A percentile compares a stretch with the other conserved stretches of the same genome.
These are phyloP conservation scores for Tulasnella sp. DNA, from an alignment of 768 basidiomycete species.

Conservation along the genomic window DNA sequence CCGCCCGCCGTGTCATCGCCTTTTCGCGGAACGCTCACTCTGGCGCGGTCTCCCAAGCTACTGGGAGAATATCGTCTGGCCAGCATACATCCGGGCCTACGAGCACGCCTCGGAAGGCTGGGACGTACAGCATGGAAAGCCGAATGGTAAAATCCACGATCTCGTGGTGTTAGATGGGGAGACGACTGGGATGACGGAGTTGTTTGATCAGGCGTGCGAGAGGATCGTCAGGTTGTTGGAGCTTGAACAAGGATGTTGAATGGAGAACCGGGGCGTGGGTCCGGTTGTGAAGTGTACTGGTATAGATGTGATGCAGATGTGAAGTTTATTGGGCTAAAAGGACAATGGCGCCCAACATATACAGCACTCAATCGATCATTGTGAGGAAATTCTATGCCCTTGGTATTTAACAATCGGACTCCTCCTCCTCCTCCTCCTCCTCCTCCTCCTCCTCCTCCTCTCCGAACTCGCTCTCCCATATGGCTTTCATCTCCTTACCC, in stretches of 20 bases:
- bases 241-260: no score
- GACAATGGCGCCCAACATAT: no score
- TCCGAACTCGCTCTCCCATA: background rate
- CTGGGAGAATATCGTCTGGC: slow-evolving; percentile 91
- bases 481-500: background rate
- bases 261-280: no score
- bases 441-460: no score
- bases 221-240: slow-evolving; percentile 17
- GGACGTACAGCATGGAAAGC: slow-evolving; percentile 61
- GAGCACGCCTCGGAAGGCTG: slow-evolving; percentile 53
- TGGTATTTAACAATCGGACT: no score
- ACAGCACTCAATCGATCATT: no score
- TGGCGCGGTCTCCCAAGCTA: slow-evolving; percentile 86
- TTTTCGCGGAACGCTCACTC: slow-evolving; percentile 79
- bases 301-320: no score
- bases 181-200: slow-evolving; percentile 48
- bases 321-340: no score
- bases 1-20: no score
- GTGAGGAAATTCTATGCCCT: no score
- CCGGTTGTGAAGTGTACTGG: no score
- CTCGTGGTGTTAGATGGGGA: slow-evolving; percentile 41
- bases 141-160: slow-evolving; percentile 39
- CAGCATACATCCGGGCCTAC: slow-evolving; percentile 82
- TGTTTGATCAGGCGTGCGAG: slow-evolving; percentile 36
- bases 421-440: no score